Evolutionary conservation across 805 yeast genomes (phyloP).

Genomic region (Cyberlindnera mississippiensis): DNA sequence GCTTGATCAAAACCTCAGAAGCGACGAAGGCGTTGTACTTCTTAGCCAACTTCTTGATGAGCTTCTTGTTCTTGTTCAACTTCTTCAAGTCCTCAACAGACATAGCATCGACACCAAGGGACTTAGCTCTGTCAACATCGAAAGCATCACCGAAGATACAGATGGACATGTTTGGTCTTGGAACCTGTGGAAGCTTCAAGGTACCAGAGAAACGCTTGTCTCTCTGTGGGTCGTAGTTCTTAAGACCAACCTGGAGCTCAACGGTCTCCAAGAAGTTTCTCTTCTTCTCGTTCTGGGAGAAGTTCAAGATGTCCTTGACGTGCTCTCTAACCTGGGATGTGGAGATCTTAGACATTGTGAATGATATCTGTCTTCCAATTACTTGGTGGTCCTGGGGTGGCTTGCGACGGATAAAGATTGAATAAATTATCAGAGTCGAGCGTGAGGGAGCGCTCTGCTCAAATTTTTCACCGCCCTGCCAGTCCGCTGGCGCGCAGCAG

Average conservation of each 20-base stretch:
- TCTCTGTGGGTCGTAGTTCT: conserved; percentile 99
- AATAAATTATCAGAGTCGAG: not conserved
- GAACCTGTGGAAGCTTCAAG: conserved; percentile 95
- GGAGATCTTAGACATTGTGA: conserved; percentile 80
- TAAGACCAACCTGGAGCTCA: conserved; percentile 98
- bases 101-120: conserved; percentile 99
- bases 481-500: no score
- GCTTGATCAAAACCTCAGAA: conserved; percentile 98
- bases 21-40: conserved; percentile 99
- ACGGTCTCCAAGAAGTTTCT: conserved; percentile 99
- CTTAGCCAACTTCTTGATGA: conserved; percentile 99
- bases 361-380: conserved; percentile 71
- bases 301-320: conserved; percentile 87
- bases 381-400: conserved; percentile 49
- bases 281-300: conserved; percentile 93
- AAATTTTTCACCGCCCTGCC: conserved; percentile 7
- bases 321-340: conserved; percentile 93
- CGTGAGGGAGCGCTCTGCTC: not conserved
- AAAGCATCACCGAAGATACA: conserved; percentile 99
- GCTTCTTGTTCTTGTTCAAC: conserved; percentile 99
- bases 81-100: conserved; percentile 99
- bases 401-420: conserved; percentile 38
- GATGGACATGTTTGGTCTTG: conserved; percentile 99
- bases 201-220: conserved; percentile 99
- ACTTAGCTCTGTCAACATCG: conserved; percentile 99